Conservation (phyloP, 768 basidiomycete species). For the Rossbeevera mucosa region DNA sequence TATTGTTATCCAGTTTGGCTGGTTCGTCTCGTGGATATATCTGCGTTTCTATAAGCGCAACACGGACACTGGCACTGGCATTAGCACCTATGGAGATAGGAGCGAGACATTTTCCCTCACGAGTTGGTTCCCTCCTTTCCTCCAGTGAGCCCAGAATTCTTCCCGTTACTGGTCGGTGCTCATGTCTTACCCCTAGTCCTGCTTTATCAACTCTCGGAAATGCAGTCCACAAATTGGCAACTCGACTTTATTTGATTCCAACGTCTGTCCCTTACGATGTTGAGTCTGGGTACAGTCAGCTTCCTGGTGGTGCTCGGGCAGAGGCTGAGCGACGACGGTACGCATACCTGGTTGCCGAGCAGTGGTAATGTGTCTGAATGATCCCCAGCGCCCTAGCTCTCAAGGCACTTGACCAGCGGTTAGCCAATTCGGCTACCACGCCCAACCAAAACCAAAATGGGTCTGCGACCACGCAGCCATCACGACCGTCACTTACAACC, state of each 20-base stretch:
- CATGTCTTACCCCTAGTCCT: constrained; percentile 41
- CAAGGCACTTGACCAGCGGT: constrained; percentile 91
- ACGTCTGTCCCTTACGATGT: constrained; percentile 51
- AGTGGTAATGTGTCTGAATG: constrained; percentile 4
- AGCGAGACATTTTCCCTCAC: constrained; percentile 95
- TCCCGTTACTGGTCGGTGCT: neutral
- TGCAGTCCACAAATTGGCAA: constrained; percentile 61
- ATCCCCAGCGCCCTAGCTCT: constrained; percentile 80
- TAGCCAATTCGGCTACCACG: constrained; percentile 55
- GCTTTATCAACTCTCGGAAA: constrained; percentile 68
- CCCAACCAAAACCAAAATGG: constrained; percentile 31
- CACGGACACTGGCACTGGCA: constrained; percentile 57
- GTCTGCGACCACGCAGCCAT: constrained; percentile 26
- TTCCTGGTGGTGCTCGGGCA: constrained; percentile 86
- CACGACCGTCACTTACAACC: constrained; percentile 24
- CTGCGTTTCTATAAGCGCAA: constrained; percentile 96
- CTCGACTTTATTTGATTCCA: constrained; percentile 72
- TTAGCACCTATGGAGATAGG: constrained; percentile 81
- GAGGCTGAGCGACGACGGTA: constrained; percentile 95
- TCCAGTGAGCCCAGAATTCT: constrained; percentile 61
- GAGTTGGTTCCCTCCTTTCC: constrained; percentile 94
- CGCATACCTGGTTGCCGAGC: constrained; percentile 16
- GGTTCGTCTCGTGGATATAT: constrained; percentile 94
- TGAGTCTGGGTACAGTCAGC: constrained; percentile 70
- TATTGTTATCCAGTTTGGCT: constrained; percentile 97